Conservation (phyloP, 192 early-diverging fungal species). For the Coemansia reversa region DNA sequence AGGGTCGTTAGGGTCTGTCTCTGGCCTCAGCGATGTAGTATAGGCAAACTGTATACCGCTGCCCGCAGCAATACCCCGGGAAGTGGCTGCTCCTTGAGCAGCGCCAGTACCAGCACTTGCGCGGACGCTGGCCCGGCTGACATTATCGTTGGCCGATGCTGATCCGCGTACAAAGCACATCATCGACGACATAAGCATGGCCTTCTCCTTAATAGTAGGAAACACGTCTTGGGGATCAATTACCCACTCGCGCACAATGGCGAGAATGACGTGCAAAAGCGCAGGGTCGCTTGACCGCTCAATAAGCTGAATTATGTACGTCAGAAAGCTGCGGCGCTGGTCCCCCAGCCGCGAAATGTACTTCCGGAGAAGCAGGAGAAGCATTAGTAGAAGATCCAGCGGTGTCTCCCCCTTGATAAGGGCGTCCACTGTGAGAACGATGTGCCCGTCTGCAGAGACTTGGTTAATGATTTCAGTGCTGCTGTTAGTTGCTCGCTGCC, state of each 20-base stretch:
- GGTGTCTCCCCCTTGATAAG: conserved; percentile 45
- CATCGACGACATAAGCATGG: conserved; percentile 89
- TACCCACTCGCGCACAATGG: conserved; percentile 88
- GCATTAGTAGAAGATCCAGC: conserved; percentile 44
- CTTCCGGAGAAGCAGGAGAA: conserved; percentile 56
- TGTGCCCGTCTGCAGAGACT: conserved; percentile 34
- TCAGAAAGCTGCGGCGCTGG: conserved; percentile 81
- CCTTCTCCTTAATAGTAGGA: conserved; percentile 97
- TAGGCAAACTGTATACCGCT: neutral
- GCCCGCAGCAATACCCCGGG: neutral
- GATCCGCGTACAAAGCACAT: conserved; percentile 76
- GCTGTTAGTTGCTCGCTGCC: conserved; percentile 12
- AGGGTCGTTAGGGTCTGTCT: conserved; percentile 13
- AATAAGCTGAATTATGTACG: conserved; percentile 77
- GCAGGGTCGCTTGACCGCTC: conserved; percentile 77
- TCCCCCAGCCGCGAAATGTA: conserved; percentile 78
- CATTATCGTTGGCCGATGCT: conserved; percentile 56
- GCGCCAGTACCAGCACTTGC: conserved; percentile 12
- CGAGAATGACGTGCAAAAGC: conserved; percentile 72
- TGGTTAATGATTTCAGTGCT: conserved; percentile 22
- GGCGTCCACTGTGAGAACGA: conserved; percentile 31
- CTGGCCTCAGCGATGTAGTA: conserved; percentile 1
- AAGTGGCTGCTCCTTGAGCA: neutral
- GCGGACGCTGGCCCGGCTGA: conserved; percentile 35
- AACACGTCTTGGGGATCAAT: conserved; percentile 77